Conservation (phyloP, 805 yeast species). For the Metschnikowia corniflorae region DNA sequence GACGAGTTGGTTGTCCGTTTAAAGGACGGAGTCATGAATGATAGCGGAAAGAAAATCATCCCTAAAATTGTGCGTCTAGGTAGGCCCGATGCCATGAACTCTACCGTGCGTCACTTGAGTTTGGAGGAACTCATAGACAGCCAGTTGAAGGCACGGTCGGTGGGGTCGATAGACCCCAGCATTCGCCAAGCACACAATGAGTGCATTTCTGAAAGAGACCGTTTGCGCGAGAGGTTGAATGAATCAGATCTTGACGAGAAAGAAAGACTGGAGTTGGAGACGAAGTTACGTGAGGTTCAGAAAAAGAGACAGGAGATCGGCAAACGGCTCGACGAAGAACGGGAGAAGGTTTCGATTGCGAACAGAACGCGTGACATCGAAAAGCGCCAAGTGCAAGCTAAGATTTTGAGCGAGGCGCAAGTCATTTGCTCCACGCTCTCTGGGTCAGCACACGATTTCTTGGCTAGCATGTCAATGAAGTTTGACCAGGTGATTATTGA, state of each 20-base stretch:
- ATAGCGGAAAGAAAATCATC: constrained; percentile 48
- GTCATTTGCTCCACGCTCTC: constrained; percentile 89
- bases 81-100: constrained; percentile 80
- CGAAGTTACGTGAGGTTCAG: constrained; percentile 52
- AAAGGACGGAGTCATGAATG: constrained; percentile 61
- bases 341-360: constrained; percentile 69
- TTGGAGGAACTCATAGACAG: constrained; percentile 82
- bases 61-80: constrained; percentile 87
- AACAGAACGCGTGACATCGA: constrained; percentile 75
- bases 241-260: constrained; percentile 35
- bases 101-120: constrained; percentile 76
- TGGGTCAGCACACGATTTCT: constrained; percentile 88
- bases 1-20: constrained; percentile 89
- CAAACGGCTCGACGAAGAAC: constrained; percentile 67
- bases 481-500: constrained; percentile 92
- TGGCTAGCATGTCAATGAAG: constrained; percentile 66
- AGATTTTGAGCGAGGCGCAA: constrained; percentile 68
- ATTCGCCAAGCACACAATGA: constrained; percentile 50
- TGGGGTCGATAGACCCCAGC: constrained; percentile 40
- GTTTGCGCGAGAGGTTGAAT: constrained; percentile 40
- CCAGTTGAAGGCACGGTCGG: constrained; percentile 42
- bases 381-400: constrained; percentile 69
- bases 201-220: constrained; percentile 56
- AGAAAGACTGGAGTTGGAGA: constrained; percentile 44
- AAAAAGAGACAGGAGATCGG: constrained; percentile 66